Conservation (phyloP, 2,329 filamentous ascomycete genomes). For the Colletotrichum viniferum region DNA sequence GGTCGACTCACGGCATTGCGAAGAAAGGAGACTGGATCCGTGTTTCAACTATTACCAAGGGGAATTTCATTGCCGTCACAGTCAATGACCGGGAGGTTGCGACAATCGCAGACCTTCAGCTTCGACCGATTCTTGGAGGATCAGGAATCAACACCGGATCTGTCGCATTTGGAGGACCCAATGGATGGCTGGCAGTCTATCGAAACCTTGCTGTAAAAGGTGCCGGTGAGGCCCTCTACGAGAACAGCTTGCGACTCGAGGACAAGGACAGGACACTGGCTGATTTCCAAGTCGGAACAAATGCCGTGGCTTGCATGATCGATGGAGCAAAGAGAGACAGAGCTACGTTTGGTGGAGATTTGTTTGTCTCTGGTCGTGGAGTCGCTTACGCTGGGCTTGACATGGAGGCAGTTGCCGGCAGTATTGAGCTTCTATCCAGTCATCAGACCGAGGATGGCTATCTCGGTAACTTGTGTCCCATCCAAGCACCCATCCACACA, state of each 20-base stretch:
- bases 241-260: neutral
- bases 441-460: constrained; percentile 11
- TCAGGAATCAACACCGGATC: constrained; percentile 8
- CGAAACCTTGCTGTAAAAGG: neutral
- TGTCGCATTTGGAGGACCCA: constrained; percentile 7
- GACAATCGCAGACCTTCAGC: neutral
- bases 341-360: constrained; percentile 8
- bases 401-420: neutral
- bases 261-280: neutral
- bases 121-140: neutral
- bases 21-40: neutral
- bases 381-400: constrained; percentile 4
- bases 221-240: neutral
- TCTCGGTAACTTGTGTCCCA: constrained; percentile 12
- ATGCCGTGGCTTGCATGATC: constrained; percentile 6
- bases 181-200: constrained; percentile 3
- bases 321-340: constrained; percentile 16
- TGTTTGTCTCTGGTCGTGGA: constrained; percentile 11
- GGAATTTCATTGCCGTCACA: neutral
- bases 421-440: constrained; percentile 8
- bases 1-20: neutral
- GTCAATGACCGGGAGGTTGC: neutral
- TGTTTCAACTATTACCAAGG: neutral
- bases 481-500: neutral
- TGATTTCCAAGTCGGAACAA: constrained; percentile 14